A percentile compares a stretch with the other conserved stretches of the same genome.
Conservation (phyloP, 306 rosid species). For the Vigna angularis region DNA sequence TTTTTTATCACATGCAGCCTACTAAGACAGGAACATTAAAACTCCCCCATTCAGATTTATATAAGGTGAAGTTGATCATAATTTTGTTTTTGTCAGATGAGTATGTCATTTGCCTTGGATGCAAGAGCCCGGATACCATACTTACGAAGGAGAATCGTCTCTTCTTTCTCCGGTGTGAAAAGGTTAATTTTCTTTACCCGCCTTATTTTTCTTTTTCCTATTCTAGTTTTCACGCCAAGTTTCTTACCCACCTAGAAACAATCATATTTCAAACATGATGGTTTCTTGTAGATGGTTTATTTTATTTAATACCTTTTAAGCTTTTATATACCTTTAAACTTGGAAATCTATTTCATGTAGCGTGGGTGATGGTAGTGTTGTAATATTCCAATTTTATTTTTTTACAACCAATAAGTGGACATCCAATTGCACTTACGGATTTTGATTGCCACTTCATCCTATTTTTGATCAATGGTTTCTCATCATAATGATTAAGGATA, state of each 20-base stretch:
- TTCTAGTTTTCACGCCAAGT: neutral
- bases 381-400: too few species aligned
- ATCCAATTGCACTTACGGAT: neutral
- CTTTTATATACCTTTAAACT: too few species aligned
- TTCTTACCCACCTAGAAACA: too few species aligned
- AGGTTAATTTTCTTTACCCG: slow-evolving; percentile 57
- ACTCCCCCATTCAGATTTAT: slow-evolving; percentile 3
- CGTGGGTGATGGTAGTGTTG: too few species aligned
- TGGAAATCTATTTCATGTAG: too few species aligned
- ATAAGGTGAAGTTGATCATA: neutral
- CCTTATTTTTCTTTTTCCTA: neutral
- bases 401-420: too few species aligned
- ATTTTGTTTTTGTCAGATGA: slow-evolving; percentile 64
- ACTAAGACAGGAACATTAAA: neutral
- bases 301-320: neutral
- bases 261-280: neutral
- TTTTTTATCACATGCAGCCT: slow-evolving; percentile 4
- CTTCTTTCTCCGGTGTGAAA: slow-evolving; percentile 96
- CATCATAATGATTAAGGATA: neutral
- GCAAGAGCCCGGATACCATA: slow-evolving; percentile 96
- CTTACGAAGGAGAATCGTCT: slow-evolving; percentile 96
- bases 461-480: slow-evolving; percentile 8
- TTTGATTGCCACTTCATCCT: neutral
- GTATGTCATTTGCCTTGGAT: slow-evolving; percentile 88
- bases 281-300: neutral